Percentiles rank a stretch among this genome's conserved stretches.
These are phyloP conservation scores for Puccinia horiana DNA, from an alignment of 1,284 basidiomycete genomes.

Conservation along the genomic window DNA sequence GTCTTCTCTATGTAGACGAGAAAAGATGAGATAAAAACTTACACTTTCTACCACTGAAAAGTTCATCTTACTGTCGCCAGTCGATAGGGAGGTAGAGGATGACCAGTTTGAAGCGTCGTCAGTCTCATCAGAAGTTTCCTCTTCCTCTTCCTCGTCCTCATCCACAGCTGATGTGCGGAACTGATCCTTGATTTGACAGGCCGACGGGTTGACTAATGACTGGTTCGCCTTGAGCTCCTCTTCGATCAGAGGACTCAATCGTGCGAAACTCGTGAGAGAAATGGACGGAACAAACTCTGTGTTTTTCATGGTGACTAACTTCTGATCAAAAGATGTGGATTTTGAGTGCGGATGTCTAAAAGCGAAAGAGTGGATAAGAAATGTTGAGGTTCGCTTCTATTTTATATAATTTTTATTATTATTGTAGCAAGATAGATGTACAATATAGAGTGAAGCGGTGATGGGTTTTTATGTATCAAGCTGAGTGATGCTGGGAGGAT, in stretches of 20 bases:
- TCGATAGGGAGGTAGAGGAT: not conserved
- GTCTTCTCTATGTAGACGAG: not conserved
- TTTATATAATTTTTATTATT: too few relatives aligned
- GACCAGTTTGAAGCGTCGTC: not conserved
- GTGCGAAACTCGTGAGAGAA: not conserved
- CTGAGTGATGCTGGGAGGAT: not conserved
- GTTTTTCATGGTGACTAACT: not conserved
- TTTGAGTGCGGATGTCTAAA: not conserved
- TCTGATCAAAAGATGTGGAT: not conserved
- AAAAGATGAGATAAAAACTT: not conserved
- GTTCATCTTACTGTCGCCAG: not conserved
- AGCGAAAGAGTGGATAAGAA: not conserved
- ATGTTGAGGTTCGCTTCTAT: too few relatives aligned
- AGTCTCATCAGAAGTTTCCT: not conserved
- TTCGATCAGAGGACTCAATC: not conserved
- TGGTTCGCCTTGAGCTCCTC: not conserved
- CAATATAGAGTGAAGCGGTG: not conserved
- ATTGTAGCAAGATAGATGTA: not conserved
- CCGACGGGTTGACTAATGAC: not conserved
- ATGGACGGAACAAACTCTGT: not conserved
- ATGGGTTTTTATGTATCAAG: not conserved
- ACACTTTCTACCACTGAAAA: conserved; percentile 5
- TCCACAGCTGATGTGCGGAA: not conserved
- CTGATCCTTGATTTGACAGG: not conserved
- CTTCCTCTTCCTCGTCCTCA: not conserved